Evolutionary conservation across 1,284 basidiomycete species (phyloP), one percentile per base, ranked within the genome.

Genomic region (Puccinia horiana): DNA sequence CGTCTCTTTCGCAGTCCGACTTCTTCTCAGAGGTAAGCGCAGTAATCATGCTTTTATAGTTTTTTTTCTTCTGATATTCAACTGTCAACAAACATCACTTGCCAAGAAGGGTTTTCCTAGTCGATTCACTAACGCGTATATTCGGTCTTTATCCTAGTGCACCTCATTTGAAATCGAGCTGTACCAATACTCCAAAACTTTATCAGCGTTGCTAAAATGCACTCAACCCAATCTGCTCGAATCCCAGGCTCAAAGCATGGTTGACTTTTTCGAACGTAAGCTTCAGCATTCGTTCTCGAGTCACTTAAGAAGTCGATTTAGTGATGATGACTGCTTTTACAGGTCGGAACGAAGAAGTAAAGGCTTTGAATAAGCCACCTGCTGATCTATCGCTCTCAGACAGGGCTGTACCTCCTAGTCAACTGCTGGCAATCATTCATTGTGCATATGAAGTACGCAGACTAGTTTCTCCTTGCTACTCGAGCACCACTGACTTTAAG

Each of bases 1-100:
- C 75, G 47, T 47, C 56, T 18, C 37, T 44, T 49, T 76, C 75
- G 16, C 37, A 76, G 37, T 37, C 75, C 14, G 75, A 76, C 35
- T 75, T 75, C 40, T 75, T 75, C 52, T 75, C 73, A 42, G 75
- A 76, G 75, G 75, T 76, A 76, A 18, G 35, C 0, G 49, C 73
- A 35, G 23, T 12, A 18, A 75, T n/a, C n/a, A n/a, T n/a, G n/a
- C n/a, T n/a, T n/a, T n/a, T n/a, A n/a, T n/a, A 58, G 5, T 49
- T 75, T 42, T 32, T 58, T 20, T 35, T 72, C 18, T 47, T 29
- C 20, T 23, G 32, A 2, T 20, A n/a, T 4, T 54, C 6, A 23
- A 2, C 56, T 54, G 18, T 37, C 32, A 18, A 23, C 32, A n/a
- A 56, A 56, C 35, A 23, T 6, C 23, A 16, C 14, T 73, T 47